A percentile compares a stretch with the other conserved stretches of the same genome.
Conservation (phyloP, 2,329 filamentous ascomycete species). For the Xylariaceae sp. region DNA sequence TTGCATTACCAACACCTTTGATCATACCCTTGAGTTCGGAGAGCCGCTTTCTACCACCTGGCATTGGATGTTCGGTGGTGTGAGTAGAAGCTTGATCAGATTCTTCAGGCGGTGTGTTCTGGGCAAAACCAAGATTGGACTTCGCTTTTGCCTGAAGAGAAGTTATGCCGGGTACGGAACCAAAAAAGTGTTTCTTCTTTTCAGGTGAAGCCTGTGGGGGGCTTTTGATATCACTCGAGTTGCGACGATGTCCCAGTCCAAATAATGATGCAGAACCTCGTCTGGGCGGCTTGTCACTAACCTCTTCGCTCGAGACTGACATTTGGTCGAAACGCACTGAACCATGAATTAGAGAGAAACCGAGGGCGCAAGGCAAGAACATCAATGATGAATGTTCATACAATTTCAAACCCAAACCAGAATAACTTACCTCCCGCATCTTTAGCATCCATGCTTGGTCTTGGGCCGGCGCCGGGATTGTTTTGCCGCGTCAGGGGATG, state of each 20-base stretch:
- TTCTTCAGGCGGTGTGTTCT: slow-evolving; percentile 16
- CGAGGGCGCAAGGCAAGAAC: too few species aligned
- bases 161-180: slow-evolving; percentile 21
- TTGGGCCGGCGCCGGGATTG: slow-evolving; percentile 37
- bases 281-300: slow-evolving; percentile 34
- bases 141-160: slow-evolving; percentile 24
- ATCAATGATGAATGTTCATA: slow-evolving; percentile 23
- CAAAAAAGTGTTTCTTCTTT: slow-evolving; percentile 41
- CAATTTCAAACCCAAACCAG: slow-evolving; percentile 15
- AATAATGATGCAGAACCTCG: slow-evolving; percentile 39
- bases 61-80: slow-evolving; percentile 13
- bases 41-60: slow-evolving; percentile 27
- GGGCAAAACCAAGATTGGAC: slow-evolving; percentile 18
- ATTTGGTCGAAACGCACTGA: slow-evolving; percentile 38
- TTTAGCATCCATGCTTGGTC: slow-evolving; percentile 41
- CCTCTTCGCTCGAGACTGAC: slow-evolving; percentile 43
- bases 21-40: slow-evolving; percentile 35
- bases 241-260: slow-evolving; percentile 31
- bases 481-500: slow-evolving; percentile 38
- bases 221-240: slow-evolving; percentile 21
- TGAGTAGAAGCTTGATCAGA: slow-evolving; percentile 17
- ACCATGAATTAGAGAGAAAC: slow-evolving; percentile 1
- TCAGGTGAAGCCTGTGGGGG: slow-evolving; percentile 28
- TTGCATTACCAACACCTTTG: slow-evolving; percentile 28
- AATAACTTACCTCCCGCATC: slow-evolving; percentile 46